Percentiles rank a stretch among this genome's conserved stretches.
phyloP scores from a whole-genome alignment of 2,329 filamentous ascomycete genomes.

The Paecilomyces sp. region DNA sequence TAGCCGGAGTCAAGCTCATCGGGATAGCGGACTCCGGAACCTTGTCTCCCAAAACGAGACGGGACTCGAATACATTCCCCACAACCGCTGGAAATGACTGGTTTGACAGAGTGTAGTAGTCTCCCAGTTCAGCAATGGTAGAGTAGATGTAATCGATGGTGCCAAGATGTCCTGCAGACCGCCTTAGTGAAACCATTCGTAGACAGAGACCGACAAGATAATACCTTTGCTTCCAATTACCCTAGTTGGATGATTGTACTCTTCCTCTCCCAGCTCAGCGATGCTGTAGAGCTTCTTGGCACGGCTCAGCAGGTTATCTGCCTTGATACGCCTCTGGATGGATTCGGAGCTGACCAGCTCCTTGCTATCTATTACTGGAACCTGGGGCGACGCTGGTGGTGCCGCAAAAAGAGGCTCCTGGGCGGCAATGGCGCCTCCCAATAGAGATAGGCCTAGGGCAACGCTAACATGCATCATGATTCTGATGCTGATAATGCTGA shows the following conservation, averaged over 20 bases:
- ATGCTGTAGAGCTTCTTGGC: slow-evolving; percentile 57
- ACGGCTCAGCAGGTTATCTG: slow-evolving; percentile 50
- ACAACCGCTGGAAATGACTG: slow-evolving; percentile 57
- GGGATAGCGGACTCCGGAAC: slow-evolving; percentile 46
- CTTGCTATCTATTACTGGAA: slow-evolving; percentile 8
- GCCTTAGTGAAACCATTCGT: slow-evolving; percentile 24
- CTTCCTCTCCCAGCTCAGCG: slow-evolving; percentile 50
- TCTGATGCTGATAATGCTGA: background rate
- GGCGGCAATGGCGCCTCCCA: slow-evolving; percentile 9
- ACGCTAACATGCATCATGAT: background rate
- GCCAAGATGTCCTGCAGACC: slow-evolving; percentile 49
- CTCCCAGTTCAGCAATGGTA: slow-evolving; percentile 39
- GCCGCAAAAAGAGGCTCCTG: slow-evolving; percentile 12
- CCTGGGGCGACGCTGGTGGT: slow-evolving; percentile 6
- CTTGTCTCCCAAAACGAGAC: slow-evolving; percentile 49
- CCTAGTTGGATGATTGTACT: slow-evolving; percentile 62
- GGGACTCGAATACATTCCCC: slow-evolving; percentile 53
- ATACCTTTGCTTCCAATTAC: slow-evolving; percentile 62
- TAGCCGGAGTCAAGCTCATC: slow-evolving; percentile 58
- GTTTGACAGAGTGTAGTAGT: slow-evolving; percentile 31
- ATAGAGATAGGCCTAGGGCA: slow-evolving; percentile 5
- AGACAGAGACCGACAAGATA: background rate
- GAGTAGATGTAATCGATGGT: slow-evolving; percentile 58
- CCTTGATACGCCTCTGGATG: slow-evolving; percentile 43
- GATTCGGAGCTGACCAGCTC: slow-evolving; percentile 42